phyloP scores from a whole-genome alignment of 441 rosid species.

The Arabidopsis lyrata region DNA sequence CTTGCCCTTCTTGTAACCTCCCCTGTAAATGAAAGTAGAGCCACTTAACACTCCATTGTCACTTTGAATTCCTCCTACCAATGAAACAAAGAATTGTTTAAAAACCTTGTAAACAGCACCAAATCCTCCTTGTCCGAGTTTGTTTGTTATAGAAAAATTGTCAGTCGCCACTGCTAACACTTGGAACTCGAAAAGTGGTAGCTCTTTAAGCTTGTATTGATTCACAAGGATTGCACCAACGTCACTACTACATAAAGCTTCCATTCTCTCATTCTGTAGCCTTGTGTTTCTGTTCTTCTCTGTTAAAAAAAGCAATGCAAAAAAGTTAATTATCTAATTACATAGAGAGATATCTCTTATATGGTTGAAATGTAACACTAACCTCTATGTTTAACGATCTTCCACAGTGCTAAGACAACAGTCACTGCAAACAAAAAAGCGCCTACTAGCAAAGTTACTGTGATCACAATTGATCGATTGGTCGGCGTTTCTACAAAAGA shows the following conservation, averaged over 20 bases:
- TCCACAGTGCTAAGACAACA: background rate
- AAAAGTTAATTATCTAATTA: background rate
- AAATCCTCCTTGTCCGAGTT: constrained; percentile 24
- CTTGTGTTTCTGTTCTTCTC: constrained; percentile 15
- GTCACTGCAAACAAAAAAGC: background rate
- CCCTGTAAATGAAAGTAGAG: constrained; percentile 50
- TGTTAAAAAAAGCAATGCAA: background rate
- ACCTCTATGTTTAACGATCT: background rate
- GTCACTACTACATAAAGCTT: constrained; percentile 11
- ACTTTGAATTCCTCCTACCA: background rate
- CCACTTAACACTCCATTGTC: constrained; percentile 8
- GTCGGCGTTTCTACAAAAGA: constrained; percentile 10
- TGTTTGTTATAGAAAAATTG: background rate
- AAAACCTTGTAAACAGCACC: constrained; percentile 19
- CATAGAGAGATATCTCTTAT: background rate
- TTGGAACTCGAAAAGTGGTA: constrained; percentile 39
- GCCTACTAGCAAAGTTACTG: background rate
- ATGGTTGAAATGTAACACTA: background rate
- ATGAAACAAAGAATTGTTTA: background rate
- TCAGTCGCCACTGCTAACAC: constrained; percentile 10
- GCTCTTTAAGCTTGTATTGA: constrained; percentile 45
- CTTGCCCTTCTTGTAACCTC: constrained; percentile 63
- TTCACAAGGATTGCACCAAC: constrained; percentile 18
- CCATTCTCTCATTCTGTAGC: constrained; percentile 23
- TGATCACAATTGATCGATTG: constrained; percentile 22